Percentiles rank a stretch among this genome's conserved stretches.
Evolutionary conservation across 2,329 filamentous ascomycete genomes (phyloP).

Genomic region (Gliomastix tumulicola): DNA sequence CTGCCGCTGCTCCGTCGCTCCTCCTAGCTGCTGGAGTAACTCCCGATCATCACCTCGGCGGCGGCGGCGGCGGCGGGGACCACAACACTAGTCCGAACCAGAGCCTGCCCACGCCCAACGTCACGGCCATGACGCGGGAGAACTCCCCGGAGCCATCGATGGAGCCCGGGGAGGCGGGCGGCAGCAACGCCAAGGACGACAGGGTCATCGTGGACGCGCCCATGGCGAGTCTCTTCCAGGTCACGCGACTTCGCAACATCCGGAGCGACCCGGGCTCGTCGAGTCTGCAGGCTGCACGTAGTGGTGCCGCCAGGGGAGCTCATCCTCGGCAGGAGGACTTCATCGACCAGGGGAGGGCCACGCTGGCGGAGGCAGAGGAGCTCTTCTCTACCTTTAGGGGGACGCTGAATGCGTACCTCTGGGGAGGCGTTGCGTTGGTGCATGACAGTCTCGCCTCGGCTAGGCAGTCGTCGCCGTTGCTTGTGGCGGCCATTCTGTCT

Average conservation of each 20-base stretch:
- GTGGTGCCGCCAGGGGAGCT: background rate
- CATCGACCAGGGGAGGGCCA: slow-evolving; percentile 16
- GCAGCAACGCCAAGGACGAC: slow-evolving; percentile 6
- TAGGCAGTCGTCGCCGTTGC: slow-evolving; percentile 17
- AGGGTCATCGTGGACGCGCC: slow-evolving; percentile 19
- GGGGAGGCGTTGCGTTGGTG: slow-evolving; percentile 19
- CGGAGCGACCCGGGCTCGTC: slow-evolving; percentile 13
- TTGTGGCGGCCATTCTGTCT: slow-evolving; percentile 20
- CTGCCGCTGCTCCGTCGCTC: background rate
- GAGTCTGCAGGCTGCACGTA: slow-evolving; percentile 1
- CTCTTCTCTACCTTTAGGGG: slow-evolving; percentile 5
- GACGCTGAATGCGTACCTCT: slow-evolving; percentile 20
- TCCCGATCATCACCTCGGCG: background rate
- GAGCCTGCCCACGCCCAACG: slow-evolving; percentile 34
- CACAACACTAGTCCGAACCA: slow-evolving; percentile 38
- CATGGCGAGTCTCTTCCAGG: slow-evolving; percentile 22
- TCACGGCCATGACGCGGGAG: slow-evolving; percentile 22
- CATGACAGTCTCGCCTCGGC: slow-evolving; percentile 17
- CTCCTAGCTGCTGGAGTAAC: no score
- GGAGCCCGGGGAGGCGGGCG: slow-evolving; percentile 1
- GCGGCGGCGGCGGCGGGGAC: background rate
- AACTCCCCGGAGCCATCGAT: slow-evolving; percentile 16
- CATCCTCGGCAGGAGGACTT: slow-evolving; percentile 16
- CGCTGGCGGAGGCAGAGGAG: slow-evolving; percentile 15
- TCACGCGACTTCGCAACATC: slow-evolving; percentile 22